Evolutionary conservation across 2,329 filamentous ascomycete species (phyloP).

Genomic region (Aspergillus chevalieri): DNA sequence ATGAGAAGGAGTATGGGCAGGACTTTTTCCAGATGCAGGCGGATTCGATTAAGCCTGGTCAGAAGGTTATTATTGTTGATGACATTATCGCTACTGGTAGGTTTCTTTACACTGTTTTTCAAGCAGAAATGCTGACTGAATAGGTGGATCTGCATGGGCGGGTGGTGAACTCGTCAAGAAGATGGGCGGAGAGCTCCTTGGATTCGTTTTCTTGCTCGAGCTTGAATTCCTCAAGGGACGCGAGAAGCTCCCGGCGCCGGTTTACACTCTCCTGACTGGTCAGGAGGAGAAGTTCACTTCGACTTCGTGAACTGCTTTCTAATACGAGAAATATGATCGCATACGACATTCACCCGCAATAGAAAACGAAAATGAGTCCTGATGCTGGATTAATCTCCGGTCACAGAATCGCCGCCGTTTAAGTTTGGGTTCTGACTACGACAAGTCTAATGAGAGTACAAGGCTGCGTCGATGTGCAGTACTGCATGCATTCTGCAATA

Average conservation of each 20-base stretch:
- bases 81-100: slow-evolving; percentile 97
- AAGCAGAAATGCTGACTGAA: slow-evolving; percentile 4
- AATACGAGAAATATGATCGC: not conserved
- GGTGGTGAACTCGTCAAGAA: slow-evolving; percentile 80
- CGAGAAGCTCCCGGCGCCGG: slow-evolving; percentile 77
- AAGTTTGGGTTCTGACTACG: no score
- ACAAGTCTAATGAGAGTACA: no score
- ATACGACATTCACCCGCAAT: not conserved
- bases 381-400: not conserved
- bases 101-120: slow-evolving; percentile 21
- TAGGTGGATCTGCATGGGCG: slow-evolving; percentile 85
- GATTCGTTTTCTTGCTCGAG: slow-evolving; percentile 93
- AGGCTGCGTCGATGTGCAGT: no score
- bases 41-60: slow-evolving; percentile 74
- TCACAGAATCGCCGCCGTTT: no score
- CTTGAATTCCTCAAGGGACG: slow-evolving; percentile 88
- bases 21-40: slow-evolving; percentile 96
- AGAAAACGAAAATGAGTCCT: not conserved
- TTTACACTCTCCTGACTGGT: slow-evolving; percentile 72
- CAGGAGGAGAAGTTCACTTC: slow-evolving; percentile 37
- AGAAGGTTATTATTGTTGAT: slow-evolving; percentile 89
- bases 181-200: slow-evolving; percentile 77
- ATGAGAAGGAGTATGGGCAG: slow-evolving; percentile 91
- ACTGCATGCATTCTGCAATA: no score
- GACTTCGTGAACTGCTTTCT: not conserved